phyloP scores from a whole-genome alignment of 805 yeast species.

The Lipomyces yamanashiensis region DNA sequence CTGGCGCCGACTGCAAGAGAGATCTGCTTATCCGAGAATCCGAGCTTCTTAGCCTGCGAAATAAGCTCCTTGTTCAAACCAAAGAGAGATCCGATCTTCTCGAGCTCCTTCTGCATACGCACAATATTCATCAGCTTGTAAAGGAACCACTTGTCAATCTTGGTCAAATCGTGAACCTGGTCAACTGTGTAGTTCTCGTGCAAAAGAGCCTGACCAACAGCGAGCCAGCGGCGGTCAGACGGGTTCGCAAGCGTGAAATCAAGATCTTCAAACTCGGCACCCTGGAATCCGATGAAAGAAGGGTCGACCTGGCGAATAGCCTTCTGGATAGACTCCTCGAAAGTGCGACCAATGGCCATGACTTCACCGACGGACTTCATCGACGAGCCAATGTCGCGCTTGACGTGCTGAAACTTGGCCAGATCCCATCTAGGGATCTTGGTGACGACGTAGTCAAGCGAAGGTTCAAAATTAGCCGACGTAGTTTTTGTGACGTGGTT shows the following conservation, averaged over 20 bases:
- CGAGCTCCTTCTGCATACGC: constrained; percentile 80
- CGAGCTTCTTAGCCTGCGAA: constrained; percentile 84
- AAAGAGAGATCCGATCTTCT: constrained; percentile 61
- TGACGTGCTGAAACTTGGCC: constrained; percentile 92
- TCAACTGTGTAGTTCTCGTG: constrained; percentile 93
- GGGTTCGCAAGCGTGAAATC: constrained; percentile 82
- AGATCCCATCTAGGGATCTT: constrained; percentile 99
- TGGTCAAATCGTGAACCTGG: constrained; percentile 85
- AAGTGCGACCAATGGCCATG: constrained; percentile 97
- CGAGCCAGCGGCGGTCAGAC: constrained; percentile 96
- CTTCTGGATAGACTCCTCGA: constrained; percentile 94
- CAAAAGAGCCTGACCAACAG: constrained; percentile 94
- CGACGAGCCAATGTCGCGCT: constrained; percentile 89
- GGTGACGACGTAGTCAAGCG: constrained; percentile 93
- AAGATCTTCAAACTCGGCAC: constrained; percentile 71
- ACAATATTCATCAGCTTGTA: constrained; percentile 92
- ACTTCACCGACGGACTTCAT: constrained; percentile 99
- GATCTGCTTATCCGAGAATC: constrained; percentile 94
- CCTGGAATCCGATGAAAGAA: constrained; percentile 87
- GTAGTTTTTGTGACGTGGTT: constrained; percentile 97
- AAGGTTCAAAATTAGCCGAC: constrained; percentile 95
- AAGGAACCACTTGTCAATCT: constrained; percentile 95
- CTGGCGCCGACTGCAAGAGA: constrained; percentile 71
- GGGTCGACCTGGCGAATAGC: constrained; percentile 97
- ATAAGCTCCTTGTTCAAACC: constrained; percentile 71